Conservation (phyloP, 805 yeast genomes). For the Wickerhamiella spandovensis region DNA sequence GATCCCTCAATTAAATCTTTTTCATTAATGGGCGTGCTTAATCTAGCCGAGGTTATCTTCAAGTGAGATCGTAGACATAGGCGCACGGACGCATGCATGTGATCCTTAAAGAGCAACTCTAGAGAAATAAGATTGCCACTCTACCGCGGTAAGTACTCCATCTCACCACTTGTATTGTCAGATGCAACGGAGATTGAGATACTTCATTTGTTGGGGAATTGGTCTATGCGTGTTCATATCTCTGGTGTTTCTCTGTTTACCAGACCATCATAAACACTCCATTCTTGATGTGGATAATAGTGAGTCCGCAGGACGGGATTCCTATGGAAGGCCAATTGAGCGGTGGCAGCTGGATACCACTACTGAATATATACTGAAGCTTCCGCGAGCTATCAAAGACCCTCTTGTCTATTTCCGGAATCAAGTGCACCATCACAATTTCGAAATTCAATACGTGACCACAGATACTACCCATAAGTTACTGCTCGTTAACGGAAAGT, state of each 20-base stretch:
- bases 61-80: not conserved
- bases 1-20: no score
- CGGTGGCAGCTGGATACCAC: conserved; percentile 23
- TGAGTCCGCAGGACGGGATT: not conserved
- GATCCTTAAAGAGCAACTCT: not conserved
- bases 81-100: not conserved
- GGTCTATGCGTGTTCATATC: not conserved
- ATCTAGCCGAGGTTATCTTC: not conserved
- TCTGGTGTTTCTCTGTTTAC: not conserved
- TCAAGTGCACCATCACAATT: conserved; percentile 8
- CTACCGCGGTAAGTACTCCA: not conserved
- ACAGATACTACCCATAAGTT: not conserved
- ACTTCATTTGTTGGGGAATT: not conserved
- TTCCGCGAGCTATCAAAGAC: conserved; percentile 3
- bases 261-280: not conserved
- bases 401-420: not conserved
- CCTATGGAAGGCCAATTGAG: conserved; percentile 6
- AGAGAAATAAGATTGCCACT: not conserved
- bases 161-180: not conserved
- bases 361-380: conserved; percentile 16
- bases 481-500: conserved; percentile 27
- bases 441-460: not conserved
- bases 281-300: not conserved
- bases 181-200: not conserved
- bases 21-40: no score